A percentile compares a stretch with the other conserved stretches of the same genome.
These are phyloP conservation scores for Suhomyces guaymorum DNA, from an alignment of 1,139 yeast species.

Conservation along the genomic window DNA sequence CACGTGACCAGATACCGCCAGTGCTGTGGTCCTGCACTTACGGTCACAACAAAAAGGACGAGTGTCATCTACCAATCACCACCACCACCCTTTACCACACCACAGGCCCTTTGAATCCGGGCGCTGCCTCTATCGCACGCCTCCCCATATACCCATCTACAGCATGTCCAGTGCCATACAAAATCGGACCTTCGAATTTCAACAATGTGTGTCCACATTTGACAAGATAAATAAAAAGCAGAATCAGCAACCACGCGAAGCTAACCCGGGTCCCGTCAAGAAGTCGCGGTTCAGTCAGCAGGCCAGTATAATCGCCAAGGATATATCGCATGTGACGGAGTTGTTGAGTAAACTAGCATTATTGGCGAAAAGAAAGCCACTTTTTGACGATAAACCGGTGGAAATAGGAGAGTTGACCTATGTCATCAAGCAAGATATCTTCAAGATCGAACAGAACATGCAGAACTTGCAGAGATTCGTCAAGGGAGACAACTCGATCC, in stretches of 20 bases:
- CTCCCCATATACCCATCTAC: not conserved
- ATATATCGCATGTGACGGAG: slow-evolving; percentile 86
- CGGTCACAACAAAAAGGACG: slow-evolving; percentile 4
- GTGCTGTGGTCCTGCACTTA: slow-evolving; percentile 1
- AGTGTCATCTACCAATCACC: slow-evolving; percentile 1
- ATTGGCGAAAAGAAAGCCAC: slow-evolving; percentile 86
- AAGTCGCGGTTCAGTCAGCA: slow-evolving; percentile 74
- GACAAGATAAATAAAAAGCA: slow-evolving; percentile 55
- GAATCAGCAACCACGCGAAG: slow-evolving; percentile 17
- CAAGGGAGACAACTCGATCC: slow-evolving; percentile 48
- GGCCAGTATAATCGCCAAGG: slow-evolving; percentile 85
- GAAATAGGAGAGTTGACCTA: slow-evolving; percentile 92
- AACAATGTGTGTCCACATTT: slow-evolving; percentile 75
- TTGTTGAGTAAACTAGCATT: slow-evolving; percentile 77
- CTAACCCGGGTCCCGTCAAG: slow-evolving; percentile 23
- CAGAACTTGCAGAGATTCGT: slow-evolving; percentile 61
- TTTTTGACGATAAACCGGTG: slow-evolving; percentile 91
- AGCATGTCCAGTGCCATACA: slow-evolving; percentile 47
- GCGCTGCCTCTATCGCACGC: not conserved
- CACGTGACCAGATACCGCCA: too few relatives aligned
- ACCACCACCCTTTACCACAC: not conserved
- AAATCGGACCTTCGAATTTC: slow-evolving; percentile 83
- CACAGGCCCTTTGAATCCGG: not conserved
- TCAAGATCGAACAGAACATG: slow-evolving; percentile 77
- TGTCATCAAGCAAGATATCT: slow-evolving; percentile 89